Base-by-base conservation (phyloP, 2,329 filamentous ascomycete species). In the Phaeosphaeria sp. region DNA sequence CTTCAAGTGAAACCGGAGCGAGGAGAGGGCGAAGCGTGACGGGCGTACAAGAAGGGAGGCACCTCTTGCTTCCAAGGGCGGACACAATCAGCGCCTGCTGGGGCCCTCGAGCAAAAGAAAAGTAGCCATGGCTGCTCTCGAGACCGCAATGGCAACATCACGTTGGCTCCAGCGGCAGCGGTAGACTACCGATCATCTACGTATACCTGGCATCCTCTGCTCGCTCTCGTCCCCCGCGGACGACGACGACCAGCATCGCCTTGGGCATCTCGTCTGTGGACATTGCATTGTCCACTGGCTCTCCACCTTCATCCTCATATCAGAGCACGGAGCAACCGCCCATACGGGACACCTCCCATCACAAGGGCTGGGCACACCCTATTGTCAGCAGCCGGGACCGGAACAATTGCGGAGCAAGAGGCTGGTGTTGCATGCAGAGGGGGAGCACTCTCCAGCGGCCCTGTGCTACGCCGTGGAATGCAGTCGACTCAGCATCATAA, bases 11-110 rank as follows among this genome's bases (percentile, higher is more conserved):
- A 74, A 76, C 72, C 67, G 63, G 67, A 71, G 70, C 62, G 65
- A 71, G 69, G 61, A 65, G 65, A 60, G 58, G 63, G 65, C 59
- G 65, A 71, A 22, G 63, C 65, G 67, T 62, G 68, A 73, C 51
- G 65, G 72, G 72, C 55, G 71, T 69, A 77, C 74, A 77, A 74
- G 71, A 74, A 27, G 54, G 65, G 66, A 69, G 68, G 66, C 62
- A 60, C 63, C 65, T 73, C 62, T 62, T 65, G 56, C 55, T 56
- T 55, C 62, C 63, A 69, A 69, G 65, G 67, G 65, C 63, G 68
- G 62, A 63, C 64, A 65, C 68, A 64, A 61, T 54, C 68, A 65
- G 66, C 68, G 66, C 69, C 72, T 65, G 41, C 43, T 41, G 64
- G 65, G 57, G 55, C 59, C 56, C 64, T 71, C 62, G 51, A 64